phyloP scores from a whole-genome alignment of 2,329 filamentous ascomycete species.

The Fusarium denticulatum region DNA sequence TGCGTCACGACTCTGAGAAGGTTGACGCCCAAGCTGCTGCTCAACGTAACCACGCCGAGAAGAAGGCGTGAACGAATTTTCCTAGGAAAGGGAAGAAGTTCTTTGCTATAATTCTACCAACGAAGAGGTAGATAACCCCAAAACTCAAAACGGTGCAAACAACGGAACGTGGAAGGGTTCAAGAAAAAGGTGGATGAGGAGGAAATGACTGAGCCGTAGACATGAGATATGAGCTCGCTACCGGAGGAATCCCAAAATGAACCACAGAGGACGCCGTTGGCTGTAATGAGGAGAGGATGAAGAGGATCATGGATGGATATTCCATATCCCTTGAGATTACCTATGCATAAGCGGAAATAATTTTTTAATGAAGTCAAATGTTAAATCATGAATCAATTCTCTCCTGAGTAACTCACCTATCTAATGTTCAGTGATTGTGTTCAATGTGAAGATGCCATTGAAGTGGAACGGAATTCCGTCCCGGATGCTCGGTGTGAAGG shows the following conservation, averaged over 20 bases:
- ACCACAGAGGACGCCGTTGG: conserved; percentile 28
- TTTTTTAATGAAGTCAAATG: conserved; percentile 27
- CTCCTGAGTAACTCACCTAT: rapidly evolving
- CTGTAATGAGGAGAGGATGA: conserved; percentile 16
- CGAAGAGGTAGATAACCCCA: not conserved
- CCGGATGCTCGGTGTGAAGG: rapidly evolving
- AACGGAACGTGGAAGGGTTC: conserved; percentile 30
- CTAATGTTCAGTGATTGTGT: not conserved
- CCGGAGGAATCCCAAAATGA: conserved; percentile 20
- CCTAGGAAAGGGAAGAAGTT: not conserved
- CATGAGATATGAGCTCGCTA: conserved; percentile 16
- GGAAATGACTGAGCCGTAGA: conserved; percentile 42
- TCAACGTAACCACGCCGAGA: conserved; percentile 20
- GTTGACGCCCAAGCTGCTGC: conserved; percentile 20
- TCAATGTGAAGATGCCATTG: rapidly evolving
- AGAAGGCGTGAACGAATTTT: conserved; percentile 35
- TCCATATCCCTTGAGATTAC: conserved; percentile 17
- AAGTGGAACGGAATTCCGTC: rapidly evolving
- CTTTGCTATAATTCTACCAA: not conserved
- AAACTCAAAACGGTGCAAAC: conserved; percentile 10
- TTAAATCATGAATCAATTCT: not conserved
- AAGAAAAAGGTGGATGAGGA: conserved; percentile 40
- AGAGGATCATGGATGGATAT: conserved; percentile 15
- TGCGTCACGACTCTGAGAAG: conserved; percentile 42
- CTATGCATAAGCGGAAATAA: conserved; percentile 32